Percentiles rank a stretch among this genome's conserved stretches.
Conservation (phyloP, 371 early-diverging fungal genomes). For the Lichtheimia corymbifera region DNA sequence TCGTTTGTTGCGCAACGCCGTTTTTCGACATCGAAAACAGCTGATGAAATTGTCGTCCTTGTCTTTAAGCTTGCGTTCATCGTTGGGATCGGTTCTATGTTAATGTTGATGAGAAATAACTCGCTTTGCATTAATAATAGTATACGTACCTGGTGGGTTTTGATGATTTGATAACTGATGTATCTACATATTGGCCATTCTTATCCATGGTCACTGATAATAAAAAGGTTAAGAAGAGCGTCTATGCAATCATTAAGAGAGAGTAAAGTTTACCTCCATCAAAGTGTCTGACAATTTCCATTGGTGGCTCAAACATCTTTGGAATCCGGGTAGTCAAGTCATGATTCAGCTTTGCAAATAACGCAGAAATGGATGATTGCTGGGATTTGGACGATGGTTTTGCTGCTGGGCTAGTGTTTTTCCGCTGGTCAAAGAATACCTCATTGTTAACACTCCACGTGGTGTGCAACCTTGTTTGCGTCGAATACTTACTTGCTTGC, state of each 20-base stretch:
- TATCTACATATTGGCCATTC: conserved; percentile 58
- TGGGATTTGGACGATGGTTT: too few species aligned
- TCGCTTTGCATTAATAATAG: neutral
- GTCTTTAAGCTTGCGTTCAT: conserved; percentile 53
- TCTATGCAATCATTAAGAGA: neutral
- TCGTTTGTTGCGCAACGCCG: conserved; percentile 48
- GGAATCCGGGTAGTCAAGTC: conserved; percentile 48
- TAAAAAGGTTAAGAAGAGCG: neutral
- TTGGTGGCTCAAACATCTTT: conserved; percentile 43
- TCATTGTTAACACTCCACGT: neutral
- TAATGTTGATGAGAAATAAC: neutral
- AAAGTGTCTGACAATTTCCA: conserved; percentile 48
- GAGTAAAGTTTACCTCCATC: conserved; percentile 47
- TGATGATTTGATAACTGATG: conserved; percentile 31
- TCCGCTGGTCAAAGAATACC: neutral
- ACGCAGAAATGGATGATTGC: too few species aligned
- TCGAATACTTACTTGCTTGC: conserved; percentile 23
- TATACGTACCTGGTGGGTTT: conserved; percentile 8
- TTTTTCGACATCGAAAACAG: conserved; percentile 66
- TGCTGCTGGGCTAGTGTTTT: too few species aligned
- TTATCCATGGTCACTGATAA: conserved; percentile 56
- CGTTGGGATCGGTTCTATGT: conserved; percentile 17
- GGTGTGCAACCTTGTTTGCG: neutral
- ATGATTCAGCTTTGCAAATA: conserved; percentile 14
- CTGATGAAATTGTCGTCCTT: conserved; percentile 51